A percentile compares a stretch with the other conserved stretches of the same genome.
phyloP scores from a whole-genome alignment of 1,284 basidiomycete genomes.

The Volvariella surrecta region DNA sequence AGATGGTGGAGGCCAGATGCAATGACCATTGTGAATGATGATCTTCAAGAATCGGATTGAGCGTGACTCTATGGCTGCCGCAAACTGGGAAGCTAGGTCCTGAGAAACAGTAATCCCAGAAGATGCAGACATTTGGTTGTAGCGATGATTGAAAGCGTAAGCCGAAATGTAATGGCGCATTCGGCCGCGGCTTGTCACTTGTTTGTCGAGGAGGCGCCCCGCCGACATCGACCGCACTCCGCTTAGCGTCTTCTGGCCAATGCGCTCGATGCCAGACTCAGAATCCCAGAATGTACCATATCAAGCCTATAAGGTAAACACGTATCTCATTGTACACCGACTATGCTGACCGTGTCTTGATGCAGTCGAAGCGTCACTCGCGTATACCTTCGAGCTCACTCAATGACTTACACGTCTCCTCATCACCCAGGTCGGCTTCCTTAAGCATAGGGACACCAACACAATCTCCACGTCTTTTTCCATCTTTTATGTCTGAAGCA shows the following conservation, averaged over 20 bases:
- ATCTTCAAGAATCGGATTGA: conserved; percentile 65
- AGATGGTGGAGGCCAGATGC: conserved; percentile 8
- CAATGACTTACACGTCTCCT: conserved; percentile 1
- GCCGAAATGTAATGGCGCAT: no score
- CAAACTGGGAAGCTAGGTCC: conserved; percentile 45
- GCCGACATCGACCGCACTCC: conserved; percentile 13
- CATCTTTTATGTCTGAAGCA: no score
- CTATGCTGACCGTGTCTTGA: conserved; percentile 7
- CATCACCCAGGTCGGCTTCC: conserved; percentile 1
- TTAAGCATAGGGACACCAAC: no score
- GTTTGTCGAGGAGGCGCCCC: no score
- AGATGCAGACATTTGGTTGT: conserved; percentile 48
- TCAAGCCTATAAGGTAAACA: conserved; percentile 61
- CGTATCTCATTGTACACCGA: conserved; percentile 5
- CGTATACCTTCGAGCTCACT: conserved; percentile 36
- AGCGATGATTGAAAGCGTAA: no score
- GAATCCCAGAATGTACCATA: conserved; percentile 38
- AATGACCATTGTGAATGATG: conserved; percentile 60
- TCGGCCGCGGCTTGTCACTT: no score
- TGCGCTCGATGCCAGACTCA: conserved; percentile 18
- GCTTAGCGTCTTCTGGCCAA: no score
- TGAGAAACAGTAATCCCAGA: conserved; percentile 56
- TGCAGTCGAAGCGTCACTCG: conserved; percentile 64
- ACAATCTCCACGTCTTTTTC: no score
- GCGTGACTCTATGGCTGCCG: conserved; percentile 41